Conservation (phyloP, 768 basidiomycete genomes). For the Lactarius trivialis region DNA sequence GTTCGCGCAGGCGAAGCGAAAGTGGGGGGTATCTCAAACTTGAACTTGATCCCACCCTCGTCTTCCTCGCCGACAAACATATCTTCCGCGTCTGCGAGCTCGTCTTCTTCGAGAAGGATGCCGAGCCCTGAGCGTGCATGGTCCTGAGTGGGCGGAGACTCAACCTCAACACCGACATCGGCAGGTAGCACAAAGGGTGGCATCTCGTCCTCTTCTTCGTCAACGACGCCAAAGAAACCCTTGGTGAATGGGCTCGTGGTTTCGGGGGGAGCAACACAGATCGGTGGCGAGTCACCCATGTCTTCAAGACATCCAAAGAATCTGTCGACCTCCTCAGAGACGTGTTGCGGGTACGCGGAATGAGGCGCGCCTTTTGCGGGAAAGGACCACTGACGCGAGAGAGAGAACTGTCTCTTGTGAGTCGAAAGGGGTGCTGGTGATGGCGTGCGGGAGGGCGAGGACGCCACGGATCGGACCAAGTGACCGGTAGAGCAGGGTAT, state of each 20-base stretch:
- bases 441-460: slow-evolving; percentile 28
- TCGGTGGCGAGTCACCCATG: slow-evolving; percentile 45
- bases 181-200: slow-evolving; percentile 46
- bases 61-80: slow-evolving; percentile 53
- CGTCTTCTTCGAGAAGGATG: slow-evolving; percentile 42
- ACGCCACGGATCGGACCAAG: slow-evolving; percentile 29
- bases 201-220: slow-evolving; percentile 43
- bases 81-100: slow-evolving; percentile 36
- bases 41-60: slow-evolving; percentile 65
- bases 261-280: slow-evolving; percentile 33
- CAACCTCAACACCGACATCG: slow-evolving; percentile 36
- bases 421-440: slow-evolving; percentile 24
- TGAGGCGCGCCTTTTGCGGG: slow-evolving; percentile 21
- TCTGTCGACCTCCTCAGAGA: slow-evolving; percentile 51
- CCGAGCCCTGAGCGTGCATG: slow-evolving; percentile 34
- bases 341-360: slow-evolving; percentile 23
- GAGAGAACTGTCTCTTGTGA: slow-evolving; percentile 36
- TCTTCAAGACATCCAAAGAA: slow-evolving; percentile 68
- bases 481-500: slow-evolving; percentile 30
- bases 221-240: slow-evolving; percentile 38
- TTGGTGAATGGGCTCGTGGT: slow-evolving; percentile 51
- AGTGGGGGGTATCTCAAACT: slow-evolving; percentile 53
- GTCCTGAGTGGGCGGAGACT: slow-evolving; percentile 28
- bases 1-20: slow-evolving; percentile 23
- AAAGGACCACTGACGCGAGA: slow-evolving; percentile 70